Evolutionary conservation across 192 early-diverging fungal genomes (phyloP).

Genomic region (Tieghemiomyces parasiticus): DNA sequence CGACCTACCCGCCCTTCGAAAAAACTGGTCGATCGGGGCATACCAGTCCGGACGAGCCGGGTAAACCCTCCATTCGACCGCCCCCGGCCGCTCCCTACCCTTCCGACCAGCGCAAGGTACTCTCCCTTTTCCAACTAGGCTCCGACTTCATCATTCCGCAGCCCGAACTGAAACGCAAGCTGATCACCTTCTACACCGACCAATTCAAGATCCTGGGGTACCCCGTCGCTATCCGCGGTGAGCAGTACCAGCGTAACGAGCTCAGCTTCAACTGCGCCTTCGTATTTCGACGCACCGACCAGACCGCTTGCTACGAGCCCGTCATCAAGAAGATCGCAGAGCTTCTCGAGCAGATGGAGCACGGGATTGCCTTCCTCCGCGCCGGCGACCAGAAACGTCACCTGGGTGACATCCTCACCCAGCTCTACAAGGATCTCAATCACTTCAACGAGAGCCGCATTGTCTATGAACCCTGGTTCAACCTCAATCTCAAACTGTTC

Average conservation of each 20-base stretch:
- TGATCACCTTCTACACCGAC: constrained; percentile 56
- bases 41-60: not conserved
- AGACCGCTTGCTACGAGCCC: constrained; percentile 62
- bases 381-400: constrained; percentile 1
- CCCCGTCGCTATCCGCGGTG: constrained; percentile 51
- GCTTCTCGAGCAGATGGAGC: constrained; percentile 56
- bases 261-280: constrained; percentile 76
- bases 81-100: constrained; percentile 7
- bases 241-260: constrained; percentile 51
- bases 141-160: constrained; percentile 79
- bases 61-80: not conserved
- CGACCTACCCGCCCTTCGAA: not conserved
- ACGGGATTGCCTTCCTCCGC: constrained; percentile 19
- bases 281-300: constrained; percentile 62
- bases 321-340: constrained; percentile 66
- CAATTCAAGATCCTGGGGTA: constrained; percentile 58
- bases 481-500: constrained; percentile 51
- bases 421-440: constrained; percentile 2
- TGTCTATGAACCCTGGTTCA: constrained; percentile 1
- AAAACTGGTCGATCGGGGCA: too few relatives aligned
- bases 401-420: not conserved
- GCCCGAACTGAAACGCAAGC: constrained; percentile 48
- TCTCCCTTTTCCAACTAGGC: constrained; percentile 63
- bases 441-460: constrained; percentile 6
- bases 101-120: not conserved